These are phyloP conservation scores for Penicillium subrubescens DNA, from an alignment of 495 filamentous ascomycete species.

Conservation along the genomic window DNA sequence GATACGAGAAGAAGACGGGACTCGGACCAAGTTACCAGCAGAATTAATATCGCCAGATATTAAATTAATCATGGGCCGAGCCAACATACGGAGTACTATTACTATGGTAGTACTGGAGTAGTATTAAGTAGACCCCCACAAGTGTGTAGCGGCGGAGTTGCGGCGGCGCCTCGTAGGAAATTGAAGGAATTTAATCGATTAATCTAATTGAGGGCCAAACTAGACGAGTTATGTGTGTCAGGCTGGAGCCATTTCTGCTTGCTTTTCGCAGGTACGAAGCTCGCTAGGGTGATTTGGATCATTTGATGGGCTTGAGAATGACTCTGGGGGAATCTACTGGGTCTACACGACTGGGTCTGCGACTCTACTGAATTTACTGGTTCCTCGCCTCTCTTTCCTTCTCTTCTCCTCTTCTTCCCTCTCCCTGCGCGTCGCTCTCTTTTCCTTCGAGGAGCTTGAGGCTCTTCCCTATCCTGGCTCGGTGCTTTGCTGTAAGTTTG, in stretches of 20 bases:
- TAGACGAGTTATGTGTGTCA: neutral
- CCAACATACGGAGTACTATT: neutral
- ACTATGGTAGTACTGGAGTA: too few species aligned
- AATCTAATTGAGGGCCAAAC: neutral
- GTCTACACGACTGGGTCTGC: too few species aligned
- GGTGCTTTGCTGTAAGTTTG: conserved; percentile 5
- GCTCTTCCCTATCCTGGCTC: conserved; percentile 20
- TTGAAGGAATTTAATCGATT: neutral
- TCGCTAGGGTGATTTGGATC: too few species aligned
- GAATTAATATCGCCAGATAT: neutral
- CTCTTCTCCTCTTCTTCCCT: conserved; percentile 18
- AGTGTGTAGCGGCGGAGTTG: neutral
- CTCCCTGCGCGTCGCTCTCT: conserved; percentile 12
- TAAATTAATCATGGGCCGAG: neutral
- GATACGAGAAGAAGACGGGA: neutral
- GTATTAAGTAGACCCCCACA: neutral
- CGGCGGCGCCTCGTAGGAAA: neutral
- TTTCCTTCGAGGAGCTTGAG: conserved; percentile 26
- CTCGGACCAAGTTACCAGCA: neutral
- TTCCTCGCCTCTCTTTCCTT: conserved; percentile 11
- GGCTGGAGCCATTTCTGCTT: neutral
- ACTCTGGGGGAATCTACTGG: neutral
- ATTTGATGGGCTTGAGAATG: neutral
- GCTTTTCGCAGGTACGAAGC: neutral
- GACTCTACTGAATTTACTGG: neutral